phyloP scores from a whole-genome alignment of 345 rosid genomes.

The Pelargonium nanum region DNA sequence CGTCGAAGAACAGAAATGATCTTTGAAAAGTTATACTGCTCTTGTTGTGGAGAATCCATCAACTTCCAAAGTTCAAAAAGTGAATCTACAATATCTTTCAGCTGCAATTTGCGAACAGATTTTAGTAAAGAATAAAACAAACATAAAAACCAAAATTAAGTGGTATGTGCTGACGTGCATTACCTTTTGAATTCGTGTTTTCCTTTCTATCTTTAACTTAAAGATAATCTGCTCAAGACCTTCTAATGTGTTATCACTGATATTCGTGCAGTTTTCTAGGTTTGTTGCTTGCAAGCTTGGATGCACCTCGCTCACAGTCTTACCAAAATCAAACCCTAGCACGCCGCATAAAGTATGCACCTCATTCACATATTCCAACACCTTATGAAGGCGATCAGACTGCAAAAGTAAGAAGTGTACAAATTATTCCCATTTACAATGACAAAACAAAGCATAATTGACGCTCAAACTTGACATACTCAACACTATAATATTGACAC shows the following conservation, averaged over 20 bases:
- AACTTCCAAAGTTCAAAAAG: slow-evolving; percentile 79
- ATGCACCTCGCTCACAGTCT: slow-evolving; percentile 74
- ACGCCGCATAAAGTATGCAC: slow-evolving; percentile 79
- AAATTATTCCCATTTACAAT: too few species aligned
- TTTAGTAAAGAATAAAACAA: background rate
- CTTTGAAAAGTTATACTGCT: slow-evolving; percentile 44
- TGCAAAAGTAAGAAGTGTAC: slow-evolving; percentile 28
- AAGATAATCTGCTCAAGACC: slow-evolving; percentile 62
- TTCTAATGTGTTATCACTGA: slow-evolving; percentile 62
- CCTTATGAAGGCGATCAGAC: slow-evolving; percentile 85
- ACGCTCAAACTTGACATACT: too few species aligned
- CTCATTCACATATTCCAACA: slow-evolving; percentile 62
- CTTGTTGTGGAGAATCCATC: slow-evolving; percentile 81
- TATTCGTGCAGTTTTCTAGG: slow-evolving; percentile 72
- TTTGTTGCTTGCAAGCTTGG: slow-evolving; percentile 69
- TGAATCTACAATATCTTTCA: slow-evolving; percentile 47
- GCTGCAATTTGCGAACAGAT: slow-evolving; percentile 31
- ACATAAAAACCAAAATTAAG: background rate
- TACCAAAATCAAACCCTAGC: slow-evolving; percentile 74
- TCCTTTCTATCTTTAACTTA: slow-evolving; percentile 63
- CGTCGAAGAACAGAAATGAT: slow-evolving; percentile 39
- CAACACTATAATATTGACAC: too few species aligned
- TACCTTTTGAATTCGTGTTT: slow-evolving; percentile 68
- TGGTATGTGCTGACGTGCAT: slow-evolving; percentile 2
- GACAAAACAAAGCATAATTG: too few species aligned